Percentiles rank a stretch among this genome's conserved stretches.
These are phyloP conservation scores for Penicillium waksmanii DNA, from an alignment of 495 filamentous ascomycete genomes.

Conservation along the genomic window DNA sequence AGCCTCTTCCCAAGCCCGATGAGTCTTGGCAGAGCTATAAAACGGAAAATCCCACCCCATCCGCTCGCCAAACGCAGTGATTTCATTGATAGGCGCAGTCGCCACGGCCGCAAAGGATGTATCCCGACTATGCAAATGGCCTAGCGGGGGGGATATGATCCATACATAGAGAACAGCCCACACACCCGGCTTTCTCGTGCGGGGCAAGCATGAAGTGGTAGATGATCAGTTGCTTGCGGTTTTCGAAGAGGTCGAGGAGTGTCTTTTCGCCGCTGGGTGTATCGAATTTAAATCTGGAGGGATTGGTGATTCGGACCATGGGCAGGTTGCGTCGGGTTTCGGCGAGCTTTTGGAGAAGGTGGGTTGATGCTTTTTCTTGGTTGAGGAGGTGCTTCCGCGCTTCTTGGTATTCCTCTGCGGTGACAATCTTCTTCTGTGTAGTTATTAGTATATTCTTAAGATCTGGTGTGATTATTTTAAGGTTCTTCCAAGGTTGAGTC, in stretches of 20 bases:
- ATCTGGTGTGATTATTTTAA: too few species aligned
- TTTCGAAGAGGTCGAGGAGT: constrained; percentile 43
- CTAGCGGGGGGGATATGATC: constrained; percentile 42
- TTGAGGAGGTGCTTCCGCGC: constrained; percentile 43
- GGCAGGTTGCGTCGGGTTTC: constrained; percentile 38
- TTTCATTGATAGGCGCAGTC: constrained; percentile 38
- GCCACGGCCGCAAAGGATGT: constrained; percentile 42
- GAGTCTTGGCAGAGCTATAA: constrained; percentile 37
- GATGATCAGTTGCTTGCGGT: constrained; percentile 46
- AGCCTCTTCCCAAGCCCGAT: constrained; percentile 22
- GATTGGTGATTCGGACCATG: constrained; percentile 39
- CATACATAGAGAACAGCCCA: constrained; percentile 41
- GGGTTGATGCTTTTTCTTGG: constrained; percentile 44
- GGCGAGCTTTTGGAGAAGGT: constrained; percentile 32
- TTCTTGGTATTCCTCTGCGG: constrained; percentile 36
- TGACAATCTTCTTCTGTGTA: too few species aligned
- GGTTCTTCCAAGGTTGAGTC: too few species aligned
- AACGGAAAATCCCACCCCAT: constrained; percentile 51
- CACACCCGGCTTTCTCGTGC: constrained; percentile 33
- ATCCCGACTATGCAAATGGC: constrained; percentile 37
- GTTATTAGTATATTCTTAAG: too few species aligned
- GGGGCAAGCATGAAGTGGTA: constrained; percentile 54
- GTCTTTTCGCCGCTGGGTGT: constrained; percentile 33
- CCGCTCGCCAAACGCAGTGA: constrained; percentile 39
- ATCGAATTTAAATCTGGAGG: constrained; percentile 39